These are phyloP conservation scores for Dujonia santamariae DNA, from an alignment of 1,139 yeast species.

Conservation along the genomic window DNA sequence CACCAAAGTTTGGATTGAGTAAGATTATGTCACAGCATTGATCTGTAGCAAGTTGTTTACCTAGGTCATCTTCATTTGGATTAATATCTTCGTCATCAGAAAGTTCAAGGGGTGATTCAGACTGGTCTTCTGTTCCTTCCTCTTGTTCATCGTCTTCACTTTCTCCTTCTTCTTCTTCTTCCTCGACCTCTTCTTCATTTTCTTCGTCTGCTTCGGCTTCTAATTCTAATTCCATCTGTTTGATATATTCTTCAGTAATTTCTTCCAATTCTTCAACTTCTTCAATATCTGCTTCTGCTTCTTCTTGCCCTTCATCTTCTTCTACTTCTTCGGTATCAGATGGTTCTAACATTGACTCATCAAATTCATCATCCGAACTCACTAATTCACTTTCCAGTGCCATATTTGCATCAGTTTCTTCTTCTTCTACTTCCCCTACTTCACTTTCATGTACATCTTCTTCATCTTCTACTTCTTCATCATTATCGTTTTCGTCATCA, in stretches of 20 bases:
- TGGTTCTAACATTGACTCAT: slow-evolving; percentile 17
- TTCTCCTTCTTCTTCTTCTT: slow-evolving; percentile 21
- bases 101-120: slow-evolving; percentile 30
- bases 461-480: slow-evolving; percentile 20
- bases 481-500: slow-evolving; percentile 22
- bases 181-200: slow-evolving; percentile 25
- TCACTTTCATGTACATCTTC: slow-evolving; percentile 9
- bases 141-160: slow-evolving; percentile 12
- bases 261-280: slow-evolving; percentile 15
- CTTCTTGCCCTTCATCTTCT: slow-evolving; percentile 16
- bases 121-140: slow-evolving; percentile 15
- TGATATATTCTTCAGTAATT: slow-evolving; percentile 27
- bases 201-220: slow-evolving; percentile 13
- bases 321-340: slow-evolving; percentile 19
- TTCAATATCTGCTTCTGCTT: slow-evolving; percentile 11
- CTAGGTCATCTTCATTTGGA: slow-evolving; percentile 25
- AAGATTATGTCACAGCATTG: slow-evolving; percentile 53
- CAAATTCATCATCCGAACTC: slow-evolving; percentile 16
- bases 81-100: slow-evolving; percentile 26
- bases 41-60: slow-evolving; percentile 28
- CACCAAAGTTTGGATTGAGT: slow-evolving; percentile 31
- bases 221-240: slow-evolving; percentile 22
- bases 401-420: slow-evolving; percentile 19
- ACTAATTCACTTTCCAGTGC: slow-evolving; percentile 5
- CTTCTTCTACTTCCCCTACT: slow-evolving; percentile 23